Percentiles rank a stretch among this genome's conserved stretches.
phyloP scores from a whole-genome alignment of 345 rosid species.

The Raphanus raphanistrum region DNA sequence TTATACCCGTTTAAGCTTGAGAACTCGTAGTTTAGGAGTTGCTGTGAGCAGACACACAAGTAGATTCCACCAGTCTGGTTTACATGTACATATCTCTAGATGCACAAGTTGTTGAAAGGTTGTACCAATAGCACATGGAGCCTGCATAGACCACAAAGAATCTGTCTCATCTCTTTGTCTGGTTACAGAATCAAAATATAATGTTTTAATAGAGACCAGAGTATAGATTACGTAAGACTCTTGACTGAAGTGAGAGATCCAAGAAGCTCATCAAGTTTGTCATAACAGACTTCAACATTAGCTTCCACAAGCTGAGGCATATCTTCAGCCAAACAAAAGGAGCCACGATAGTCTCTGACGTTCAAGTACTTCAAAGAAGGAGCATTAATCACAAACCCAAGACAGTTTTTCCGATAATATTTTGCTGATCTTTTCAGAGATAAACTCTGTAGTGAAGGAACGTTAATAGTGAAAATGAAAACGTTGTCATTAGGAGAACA shows the following conservation, averaged over 20 bases:
- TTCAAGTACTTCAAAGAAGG: slow-evolving; percentile 8
- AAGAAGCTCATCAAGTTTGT: background rate
- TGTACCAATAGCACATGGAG: background rate
- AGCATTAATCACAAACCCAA: slow-evolving; percentile 3
- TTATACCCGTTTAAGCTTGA: slow-evolving; percentile 8
- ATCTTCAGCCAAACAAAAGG: slow-evolving; percentile 14
- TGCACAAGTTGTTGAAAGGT: slow-evolving; percentile 2
- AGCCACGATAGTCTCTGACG: background rate
- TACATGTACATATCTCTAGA: slow-evolving; percentile 16
- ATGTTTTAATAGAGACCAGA: background rate
- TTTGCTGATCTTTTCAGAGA: background rate
- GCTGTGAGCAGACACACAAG: slow-evolving; percentile 1
- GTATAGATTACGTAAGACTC: background rate
- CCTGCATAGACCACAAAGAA: background rate
- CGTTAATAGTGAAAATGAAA: background rate
- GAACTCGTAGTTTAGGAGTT: slow-evolving; percentile 1
- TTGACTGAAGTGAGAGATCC: slow-evolving; percentile 1
- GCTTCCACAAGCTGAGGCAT: slow-evolving; percentile 18
- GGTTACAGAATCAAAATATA: background rate
- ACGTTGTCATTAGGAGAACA: slow-evolving; percentile 9
- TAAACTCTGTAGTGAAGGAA: background rate
- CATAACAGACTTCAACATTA: background rate
- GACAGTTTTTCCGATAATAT: background rate
- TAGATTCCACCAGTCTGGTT: slow-evolving; percentile 7
- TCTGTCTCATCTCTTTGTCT: background rate